phyloP scores from a whole-genome alignment of 495 filamentous ascomycete species.

The Letharia columbiana region DNA sequence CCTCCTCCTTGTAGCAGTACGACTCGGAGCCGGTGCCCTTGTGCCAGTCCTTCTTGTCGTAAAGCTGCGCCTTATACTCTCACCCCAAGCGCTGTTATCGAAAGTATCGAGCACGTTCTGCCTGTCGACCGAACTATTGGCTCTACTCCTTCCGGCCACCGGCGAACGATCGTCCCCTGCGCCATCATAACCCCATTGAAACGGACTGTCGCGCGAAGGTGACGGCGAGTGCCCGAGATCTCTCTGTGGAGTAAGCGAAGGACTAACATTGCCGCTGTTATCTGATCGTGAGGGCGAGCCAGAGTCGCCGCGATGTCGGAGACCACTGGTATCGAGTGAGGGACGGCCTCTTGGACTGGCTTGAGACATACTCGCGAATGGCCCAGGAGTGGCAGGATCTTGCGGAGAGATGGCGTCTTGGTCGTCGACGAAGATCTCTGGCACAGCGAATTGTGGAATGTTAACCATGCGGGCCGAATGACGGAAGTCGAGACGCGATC shows the following conservation, averaged over 20 bases:
- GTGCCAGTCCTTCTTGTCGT: constrained; percentile 54
- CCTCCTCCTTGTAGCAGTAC: constrained; percentile 20
- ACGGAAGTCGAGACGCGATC: constrained; percentile 58
- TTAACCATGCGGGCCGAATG: constrained; percentile 63
- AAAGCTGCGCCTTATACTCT: constrained; percentile 83
- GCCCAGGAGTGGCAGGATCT: constrained; percentile 14
- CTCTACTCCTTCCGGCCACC: constrained; percentile 37
- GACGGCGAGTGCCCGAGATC: constrained; percentile 20
- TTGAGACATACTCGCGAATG: constrained; percentile 15
- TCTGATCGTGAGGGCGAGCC: constrained; percentile 28
- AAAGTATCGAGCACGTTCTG: constrained; percentile 73
- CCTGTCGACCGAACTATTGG: constrained; percentile 63
- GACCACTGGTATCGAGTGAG: constrained; percentile 25
- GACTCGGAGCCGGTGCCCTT: not conserved
- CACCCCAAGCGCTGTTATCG: constrained; percentile 82
- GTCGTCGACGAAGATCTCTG: constrained; percentile 83
- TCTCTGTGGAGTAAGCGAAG: constrained; percentile 20
- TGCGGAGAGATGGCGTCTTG: constrained; percentile 39
- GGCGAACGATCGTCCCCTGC: constrained; percentile 17
- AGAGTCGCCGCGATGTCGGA: constrained; percentile 22
- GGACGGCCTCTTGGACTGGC: constrained; percentile 24
- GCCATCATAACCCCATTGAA: constrained; percentile 15
- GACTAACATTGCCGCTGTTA: constrained; percentile 36
- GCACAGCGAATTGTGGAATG: constrained; percentile 73
- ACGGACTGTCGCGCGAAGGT: constrained; percentile 18